Conservation (phyloP, 2,329 filamentous ascomycete species). For the Pleomassaria siparia region DNA sequence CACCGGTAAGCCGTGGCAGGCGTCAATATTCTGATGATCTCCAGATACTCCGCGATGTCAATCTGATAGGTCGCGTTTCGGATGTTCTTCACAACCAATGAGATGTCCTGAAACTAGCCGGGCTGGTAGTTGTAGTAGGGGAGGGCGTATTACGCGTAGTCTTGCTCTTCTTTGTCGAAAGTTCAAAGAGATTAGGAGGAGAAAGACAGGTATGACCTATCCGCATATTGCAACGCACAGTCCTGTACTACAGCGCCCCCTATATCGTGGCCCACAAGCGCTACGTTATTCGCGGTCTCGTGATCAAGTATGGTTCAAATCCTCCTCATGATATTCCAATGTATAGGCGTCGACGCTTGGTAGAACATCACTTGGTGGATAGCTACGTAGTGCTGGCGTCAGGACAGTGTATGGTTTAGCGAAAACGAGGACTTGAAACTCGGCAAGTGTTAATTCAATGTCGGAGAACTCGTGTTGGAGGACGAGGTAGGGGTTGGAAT, state of each 20-base stretch:
- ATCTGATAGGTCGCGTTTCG: conserved; percentile 3
- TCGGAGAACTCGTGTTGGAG: conserved; percentile 12
- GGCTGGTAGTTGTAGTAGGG: conserved; percentile 8
- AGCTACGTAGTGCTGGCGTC: conserved; percentile 10
- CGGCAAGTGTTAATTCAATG: conserved; percentile 1
- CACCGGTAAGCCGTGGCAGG: too few species aligned
- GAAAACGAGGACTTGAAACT: conserved; percentile 8
- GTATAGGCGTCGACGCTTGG: conserved; percentile 3
- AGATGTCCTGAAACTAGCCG: conserved; percentile 8
- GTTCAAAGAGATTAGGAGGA: conserved; percentile 2
- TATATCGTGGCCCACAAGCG: conserved; percentile 8
- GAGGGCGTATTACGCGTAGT: conserved; percentile 5
- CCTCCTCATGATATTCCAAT: background rate
- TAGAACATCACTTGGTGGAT: conserved; percentile 7
- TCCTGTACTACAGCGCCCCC: conserved; percentile 5
- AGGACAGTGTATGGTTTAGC: conserved; percentile 4
- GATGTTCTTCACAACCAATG: conserved; percentile 3
- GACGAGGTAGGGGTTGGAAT: conserved; percentile 1
- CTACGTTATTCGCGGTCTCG: conserved; percentile 1
- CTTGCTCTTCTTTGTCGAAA: conserved; percentile 6
- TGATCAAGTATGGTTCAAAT: conserved; percentile 11
- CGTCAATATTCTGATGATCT: too few species aligned
- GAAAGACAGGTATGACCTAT: conserved; percentile 3
- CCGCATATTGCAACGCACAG: conserved; percentile 1
- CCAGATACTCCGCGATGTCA: conserved; percentile 7